A percentile compares a stretch with the other conserved stretches of the same genome.
These are phyloP conservation scores for Meyerozyma elateridarum DNA, from an alignment of 1,139 yeast species.

Conservation along the genomic window DNA sequence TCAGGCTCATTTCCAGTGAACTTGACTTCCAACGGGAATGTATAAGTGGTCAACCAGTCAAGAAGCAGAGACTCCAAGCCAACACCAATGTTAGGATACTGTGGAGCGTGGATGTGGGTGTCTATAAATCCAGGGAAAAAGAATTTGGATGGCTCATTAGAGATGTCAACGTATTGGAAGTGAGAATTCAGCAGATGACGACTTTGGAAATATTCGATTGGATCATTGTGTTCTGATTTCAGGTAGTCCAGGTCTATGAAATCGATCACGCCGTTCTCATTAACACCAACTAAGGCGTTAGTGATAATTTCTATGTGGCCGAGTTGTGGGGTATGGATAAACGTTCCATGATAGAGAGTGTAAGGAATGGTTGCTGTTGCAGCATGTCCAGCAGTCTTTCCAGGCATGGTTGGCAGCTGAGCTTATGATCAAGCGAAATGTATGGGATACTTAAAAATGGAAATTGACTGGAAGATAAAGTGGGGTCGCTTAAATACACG, in stretches of 20 bases:
- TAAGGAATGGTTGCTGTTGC: constrained; percentile 21
- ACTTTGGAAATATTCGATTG: too few relatives aligned
- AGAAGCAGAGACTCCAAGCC: constrained; percentile 81
- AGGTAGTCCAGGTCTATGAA: constrained; percentile 20
- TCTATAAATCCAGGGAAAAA: constrained; percentile 91
- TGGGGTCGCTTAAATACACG: neutral
- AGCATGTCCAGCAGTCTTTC: too few relatives aligned
- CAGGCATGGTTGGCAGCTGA: too few relatives aligned
- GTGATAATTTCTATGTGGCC: constrained; percentile 24
- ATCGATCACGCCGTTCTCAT: constrained; percentile 28
- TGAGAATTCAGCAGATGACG: too few relatives aligned
- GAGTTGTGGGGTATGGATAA: constrained; percentile 49
- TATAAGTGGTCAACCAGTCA: constrained; percentile 83
- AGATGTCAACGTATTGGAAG: constrained; percentile 26
- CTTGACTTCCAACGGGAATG: constrained; percentile 77
- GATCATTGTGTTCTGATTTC: too few relatives aligned
- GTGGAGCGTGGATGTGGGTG: constrained; percentile 96
- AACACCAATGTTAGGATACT: constrained; percentile 89
- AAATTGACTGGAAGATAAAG: neutral
- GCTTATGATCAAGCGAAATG: constrained; percentile 8
- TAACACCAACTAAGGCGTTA: constrained; percentile 32
- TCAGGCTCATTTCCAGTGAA: constrained; percentile 29
- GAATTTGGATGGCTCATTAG: constrained; percentile 41
- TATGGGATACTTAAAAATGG: constrained; percentile 6
- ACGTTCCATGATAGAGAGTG: constrained; percentile 47